A percentile compares a stretch with the other conserved stretches of the same genome.
phyloP scores from a whole-genome alignment of 2,329 filamentous ascomycete genomes.

The Fusarium robinianum region DNA sequence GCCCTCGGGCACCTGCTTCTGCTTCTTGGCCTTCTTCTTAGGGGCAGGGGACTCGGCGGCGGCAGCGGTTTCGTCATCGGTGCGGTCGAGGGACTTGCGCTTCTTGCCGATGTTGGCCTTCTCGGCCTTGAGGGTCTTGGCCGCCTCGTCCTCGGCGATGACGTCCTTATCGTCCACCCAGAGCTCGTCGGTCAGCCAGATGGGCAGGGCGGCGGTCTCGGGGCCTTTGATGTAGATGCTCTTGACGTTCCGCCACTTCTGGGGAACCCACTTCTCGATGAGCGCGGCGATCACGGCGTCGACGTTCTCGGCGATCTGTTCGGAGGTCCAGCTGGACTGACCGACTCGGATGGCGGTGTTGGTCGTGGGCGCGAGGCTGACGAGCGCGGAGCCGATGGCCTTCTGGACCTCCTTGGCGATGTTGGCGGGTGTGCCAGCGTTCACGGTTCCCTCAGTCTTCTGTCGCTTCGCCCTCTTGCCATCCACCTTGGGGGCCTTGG shows the following conservation, averaged over 20 bases:
- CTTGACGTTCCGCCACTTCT: slow-evolving; percentile 86
- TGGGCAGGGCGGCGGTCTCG: slow-evolving; percentile 84
- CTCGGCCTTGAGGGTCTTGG: slow-evolving; percentile 50
- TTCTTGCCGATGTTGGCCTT: slow-evolving; percentile 69
- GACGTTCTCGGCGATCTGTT: slow-evolving; percentile 81
- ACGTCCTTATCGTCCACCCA: slow-evolving; percentile 80
- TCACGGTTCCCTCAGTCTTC: slow-evolving; percentile 47
- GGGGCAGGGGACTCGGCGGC: slow-evolving; percentile 49
- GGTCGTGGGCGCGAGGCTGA: slow-evolving; percentile 77
- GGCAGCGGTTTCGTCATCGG: slow-evolving; percentile 47
- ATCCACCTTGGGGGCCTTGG: slow-evolving; percentile 64
- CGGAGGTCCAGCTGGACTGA: slow-evolving; percentile 71
- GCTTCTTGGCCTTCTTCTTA: slow-evolving; percentile 47
- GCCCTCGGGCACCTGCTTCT: slow-evolving; percentile 46
- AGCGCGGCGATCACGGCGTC: slow-evolving; percentile 70
- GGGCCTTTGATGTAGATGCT: slow-evolving; percentile 89
- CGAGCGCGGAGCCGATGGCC: slow-evolving; percentile 75
- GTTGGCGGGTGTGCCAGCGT: slow-evolving; percentile 61
- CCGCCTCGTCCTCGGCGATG: slow-evolving; percentile 63
- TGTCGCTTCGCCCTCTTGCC: slow-evolving; percentile 61
- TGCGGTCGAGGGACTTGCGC: slow-evolving; percentile 55
- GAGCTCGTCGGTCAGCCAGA: slow-evolving; percentile 91
- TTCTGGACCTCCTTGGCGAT: slow-evolving; percentile 82
- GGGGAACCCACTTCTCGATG: slow-evolving; percentile 78
- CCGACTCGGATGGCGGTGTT: slow-evolving; percentile 83